Conservation (phyloP, 2,329 filamentous ascomycete species). For the Piedraia hortae region DNA sequence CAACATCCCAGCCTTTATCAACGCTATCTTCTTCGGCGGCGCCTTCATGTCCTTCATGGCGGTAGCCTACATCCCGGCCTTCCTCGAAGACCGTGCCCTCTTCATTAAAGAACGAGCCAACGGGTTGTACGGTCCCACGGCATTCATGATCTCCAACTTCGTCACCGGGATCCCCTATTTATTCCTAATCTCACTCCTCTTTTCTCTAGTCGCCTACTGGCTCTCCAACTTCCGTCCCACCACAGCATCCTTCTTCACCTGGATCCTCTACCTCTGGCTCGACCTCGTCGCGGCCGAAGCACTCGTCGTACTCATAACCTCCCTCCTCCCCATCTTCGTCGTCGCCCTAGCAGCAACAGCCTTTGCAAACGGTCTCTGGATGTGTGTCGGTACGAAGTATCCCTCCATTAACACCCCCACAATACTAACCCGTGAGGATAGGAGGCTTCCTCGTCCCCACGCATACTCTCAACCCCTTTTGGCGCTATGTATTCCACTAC, state of each 20-base stretch:
- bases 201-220: conserved; percentile 55
- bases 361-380: conserved; percentile 74
- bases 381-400: conserved; percentile 36
- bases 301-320: conserved; percentile 49
- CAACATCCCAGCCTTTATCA: conserved; percentile 57
- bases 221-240: conserved; percentile 45
- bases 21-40: conserved; percentile 37
- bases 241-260: conserved; percentile 41
- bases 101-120: conserved; percentile 58
- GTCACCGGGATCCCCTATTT: conserved; percentile 57
- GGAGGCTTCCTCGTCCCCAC: conserved; percentile 45
- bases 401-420: background rate
- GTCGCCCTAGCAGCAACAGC: conserved; percentile 52
- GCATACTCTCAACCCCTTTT: conserved; percentile 50
- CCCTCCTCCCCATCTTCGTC: conserved; percentile 52
- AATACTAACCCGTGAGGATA: too few species aligned
- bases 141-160: conserved; percentile 56
- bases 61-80: conserved; percentile 59
- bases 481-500: conserved; percentile 67
- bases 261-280: conserved; percentile 63
- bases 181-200: conserved; percentile 49
- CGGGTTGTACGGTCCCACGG: conserved; percentile 40
- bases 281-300: conserved; percentile 61
- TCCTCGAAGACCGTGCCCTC: conserved; percentile 47
- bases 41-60: conserved; percentile 27